phyloP scores from a whole-genome alignment of 2,329 filamentous ascomycete species.

The Calonectria honghensis region DNA sequence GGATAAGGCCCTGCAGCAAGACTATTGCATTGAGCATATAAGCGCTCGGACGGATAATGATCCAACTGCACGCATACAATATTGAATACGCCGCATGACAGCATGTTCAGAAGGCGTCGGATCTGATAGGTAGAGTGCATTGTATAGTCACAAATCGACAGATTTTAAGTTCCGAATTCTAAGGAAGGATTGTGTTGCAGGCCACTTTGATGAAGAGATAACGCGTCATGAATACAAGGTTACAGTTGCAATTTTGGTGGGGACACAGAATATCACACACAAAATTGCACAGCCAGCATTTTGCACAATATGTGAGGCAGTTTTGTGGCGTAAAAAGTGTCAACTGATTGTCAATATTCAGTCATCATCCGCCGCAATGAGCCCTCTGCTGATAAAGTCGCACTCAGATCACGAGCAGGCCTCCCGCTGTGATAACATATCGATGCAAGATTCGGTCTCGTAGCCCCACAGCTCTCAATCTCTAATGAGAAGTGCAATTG shows the following conservation, averaged over 20 bases:
- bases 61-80: not conserved
- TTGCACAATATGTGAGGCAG: too few relatives aligned
- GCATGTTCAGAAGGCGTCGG: not conserved
- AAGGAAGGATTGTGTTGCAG: not conserved
- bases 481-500: not conserved
- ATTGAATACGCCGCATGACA: conserved; percentile 17
- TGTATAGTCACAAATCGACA: not conserved
- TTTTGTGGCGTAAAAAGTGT: not conserved
- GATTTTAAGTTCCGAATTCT: not conserved
- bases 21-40: not conserved
- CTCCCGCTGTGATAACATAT: not conserved
- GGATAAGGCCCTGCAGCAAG: not conserved
- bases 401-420: too few relatives aligned
- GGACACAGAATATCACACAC: not conserved
- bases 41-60: not conserved
- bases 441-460: not conserved
- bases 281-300: not conserved
- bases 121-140: not conserved
- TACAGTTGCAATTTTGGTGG: conserved; percentile 2
- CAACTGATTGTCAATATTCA: too few relatives aligned
- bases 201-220: not conserved
- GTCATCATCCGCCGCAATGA: not conserved
- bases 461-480: too few relatives aligned
- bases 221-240: not conserved
- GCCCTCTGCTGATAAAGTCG: not conserved